Conservation (phyloP, 345 rosid genomes). For the Linum trigynum region DNA sequence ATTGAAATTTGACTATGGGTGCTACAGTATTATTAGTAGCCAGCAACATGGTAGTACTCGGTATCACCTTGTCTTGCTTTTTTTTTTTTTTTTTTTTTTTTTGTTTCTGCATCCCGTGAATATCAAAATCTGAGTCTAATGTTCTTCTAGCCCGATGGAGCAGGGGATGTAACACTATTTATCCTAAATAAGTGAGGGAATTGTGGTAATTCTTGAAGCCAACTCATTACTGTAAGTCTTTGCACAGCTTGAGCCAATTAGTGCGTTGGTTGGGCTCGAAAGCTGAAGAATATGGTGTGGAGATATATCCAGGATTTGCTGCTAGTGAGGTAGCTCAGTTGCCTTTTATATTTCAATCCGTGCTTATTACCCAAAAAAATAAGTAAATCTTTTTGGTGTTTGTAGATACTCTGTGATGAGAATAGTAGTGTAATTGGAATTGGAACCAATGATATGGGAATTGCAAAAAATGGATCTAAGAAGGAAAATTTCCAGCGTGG, state of each 20-base stretch:
- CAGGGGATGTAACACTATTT: background rate
- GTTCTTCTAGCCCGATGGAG: background rate
- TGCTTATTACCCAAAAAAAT: constrained; percentile 10
- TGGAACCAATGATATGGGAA: constrained; percentile 94
- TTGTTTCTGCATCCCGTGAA: background rate
- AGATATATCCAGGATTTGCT: constrained; percentile 94
- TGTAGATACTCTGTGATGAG: constrained; percentile 62
- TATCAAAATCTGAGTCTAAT: background rate
- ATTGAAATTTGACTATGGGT: background rate
- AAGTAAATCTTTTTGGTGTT: constrained; percentile 14
- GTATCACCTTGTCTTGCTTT: no score
- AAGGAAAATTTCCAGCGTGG: constrained; percentile 83
- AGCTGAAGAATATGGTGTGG: constrained; percentile 93
- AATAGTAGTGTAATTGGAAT: constrained; percentile 64
- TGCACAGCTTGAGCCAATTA: constrained; percentile 70
- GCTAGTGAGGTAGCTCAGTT: constrained; percentile 61
- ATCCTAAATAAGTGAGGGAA: no score
- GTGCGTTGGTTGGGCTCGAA: constrained; percentile 82
- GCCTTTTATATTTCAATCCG: background rate
- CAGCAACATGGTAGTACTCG: no score
- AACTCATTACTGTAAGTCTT: constrained; percentile 9
- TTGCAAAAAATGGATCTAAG: constrained; percentile 80
- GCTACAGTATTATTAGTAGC: no score
- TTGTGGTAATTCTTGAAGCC: background rate
- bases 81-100: no score